Evolutionary conservation across 106 monocot genomes (phyloP).

Genomic region (Chionographis japonica): DNA sequence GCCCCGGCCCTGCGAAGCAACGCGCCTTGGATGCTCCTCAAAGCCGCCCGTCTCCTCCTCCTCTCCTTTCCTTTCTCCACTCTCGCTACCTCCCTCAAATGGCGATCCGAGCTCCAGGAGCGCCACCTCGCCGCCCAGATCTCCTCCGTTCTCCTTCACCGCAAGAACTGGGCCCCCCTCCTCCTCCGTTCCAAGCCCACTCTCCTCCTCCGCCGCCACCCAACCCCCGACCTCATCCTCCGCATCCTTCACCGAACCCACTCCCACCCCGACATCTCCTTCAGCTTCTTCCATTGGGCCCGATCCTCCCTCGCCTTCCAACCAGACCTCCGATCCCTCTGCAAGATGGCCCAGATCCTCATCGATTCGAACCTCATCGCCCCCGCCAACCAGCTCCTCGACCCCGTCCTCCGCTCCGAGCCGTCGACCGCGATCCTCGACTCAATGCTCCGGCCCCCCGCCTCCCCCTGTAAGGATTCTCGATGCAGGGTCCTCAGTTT

Average conservation of each 20-base stretch:
- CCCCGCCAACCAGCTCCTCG: conserved; percentile 21
- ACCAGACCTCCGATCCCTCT: conserved; percentile 21
- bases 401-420: conserved; percentile 10
- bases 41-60: background rate
- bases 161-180: conserved; percentile 14
- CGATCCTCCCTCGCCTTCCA: conserved; percentile 18
- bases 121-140: conserved; percentile 17
- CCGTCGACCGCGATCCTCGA: conserved; percentile 9
- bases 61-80: background rate
- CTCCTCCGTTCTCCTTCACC: conserved; percentile 39
- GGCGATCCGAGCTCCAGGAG: conserved; percentile 22
- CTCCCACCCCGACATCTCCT: conserved; percentile 27
- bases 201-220: conserved; percentile 16
- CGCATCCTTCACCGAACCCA: conserved; percentile 15
- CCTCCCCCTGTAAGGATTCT: conserved; percentile 2
- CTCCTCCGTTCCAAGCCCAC: conserved; percentile 9
- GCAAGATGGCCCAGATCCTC: conserved; percentile 22
- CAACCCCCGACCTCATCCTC: conserved; percentile 21
- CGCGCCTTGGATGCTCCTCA: too few species aligned
- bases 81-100: conserved; percentile 24
- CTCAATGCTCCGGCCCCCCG: background rate
- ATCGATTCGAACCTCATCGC: conserved; percentile 5
- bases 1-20: too few species aligned
- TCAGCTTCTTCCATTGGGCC: conserved; percentile 41
- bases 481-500: conserved; percentile 17